phyloP scores from a whole-genome alignment of 1,139 yeast genomes.

The Magnusiomyces fungicola region DNA sequence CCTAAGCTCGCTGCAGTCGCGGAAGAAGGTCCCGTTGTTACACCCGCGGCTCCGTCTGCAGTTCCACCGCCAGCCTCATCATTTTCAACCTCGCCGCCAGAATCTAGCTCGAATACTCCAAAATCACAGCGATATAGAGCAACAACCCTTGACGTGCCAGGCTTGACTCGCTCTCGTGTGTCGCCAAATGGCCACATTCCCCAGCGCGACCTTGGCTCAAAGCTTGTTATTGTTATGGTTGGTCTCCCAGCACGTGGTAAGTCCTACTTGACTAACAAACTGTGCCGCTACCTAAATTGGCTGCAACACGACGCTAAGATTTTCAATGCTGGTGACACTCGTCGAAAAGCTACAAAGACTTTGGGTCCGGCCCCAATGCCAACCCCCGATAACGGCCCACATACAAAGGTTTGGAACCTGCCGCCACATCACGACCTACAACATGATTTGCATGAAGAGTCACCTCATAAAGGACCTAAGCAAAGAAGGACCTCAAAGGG shows the following conservation, averaged over 20 bases:
- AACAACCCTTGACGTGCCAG: constrained; percentile 86
- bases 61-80: background rate
- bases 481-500: no score
- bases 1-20: no score
- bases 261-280: constrained; percentile 83
- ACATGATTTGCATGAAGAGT: no score
- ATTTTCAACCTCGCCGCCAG: background rate
- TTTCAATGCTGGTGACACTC: constrained; percentile 89
- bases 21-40: no score
- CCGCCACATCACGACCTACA: background rate
- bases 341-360: constrained; percentile 58
- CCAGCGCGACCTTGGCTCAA: constrained; percentile 64
- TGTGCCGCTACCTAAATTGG: constrained; percentile 85
- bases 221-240: constrained; percentile 88
- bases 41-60: background rate
- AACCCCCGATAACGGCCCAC: constrained; percentile 46
- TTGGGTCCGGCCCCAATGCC: constrained; percentile 71
- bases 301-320: constrained; percentile 83
- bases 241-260: constrained; percentile 93
- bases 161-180: constrained; percentile 74
- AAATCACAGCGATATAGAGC: constrained; percentile 39
- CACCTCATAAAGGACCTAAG: no score
- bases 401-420: constrained; percentile 4
- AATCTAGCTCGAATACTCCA: no score
- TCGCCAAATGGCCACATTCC: constrained; percentile 82